Base-by-base conservation (phyloP, 768 basidiomycete species). In the Hypsizygus marmoreus region DNA sequence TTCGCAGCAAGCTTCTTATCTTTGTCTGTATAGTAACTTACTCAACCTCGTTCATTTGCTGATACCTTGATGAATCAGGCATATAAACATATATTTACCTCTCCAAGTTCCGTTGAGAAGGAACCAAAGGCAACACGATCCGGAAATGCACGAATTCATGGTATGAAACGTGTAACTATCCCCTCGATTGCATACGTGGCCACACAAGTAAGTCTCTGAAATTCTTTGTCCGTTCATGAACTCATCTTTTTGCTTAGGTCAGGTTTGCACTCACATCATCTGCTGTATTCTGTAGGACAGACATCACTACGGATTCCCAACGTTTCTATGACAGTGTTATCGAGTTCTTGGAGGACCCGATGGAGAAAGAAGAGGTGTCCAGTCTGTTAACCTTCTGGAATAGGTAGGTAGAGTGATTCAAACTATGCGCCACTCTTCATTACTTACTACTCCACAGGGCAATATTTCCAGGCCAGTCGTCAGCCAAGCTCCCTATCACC, bases 261-360 rank as follows among this genome's bases (percentile, higher is more conserved):
- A 17, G 43, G 22, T 56, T 56, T 36, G 28, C 47, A 4, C 28
- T 56, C 2, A 45, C 31, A n/a, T 56, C 52, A 2, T 43, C 44
- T 5, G 32, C 51, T 0, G 39, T 47, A 11, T 56, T 56, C n/a
- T n/a, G n/a, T n/a, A n/a, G n/a, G n/a, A n/a, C n/a, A n/a, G n/a
- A n/a, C n/a, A n/a, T n/a, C n/a, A 34, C 30, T n/a, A 57, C 50
- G 1, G 43, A 57, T 39, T 54, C 50, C 8, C 46, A 55, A 24
- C 14, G n/a, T 7, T 58, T 54, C 22, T 53, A 58, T 25, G 39
- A 43, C 29, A 44, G 40, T 13, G 13, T 55, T 11, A 23, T 53
- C 8, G 44, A 50, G 10, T 34, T 58, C 31, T 28, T 55, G 2
- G 51, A 55, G 6, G 49, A 53, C 16, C 33, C 34, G 13, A 53